A percentile compares a stretch with the other conserved stretches of the same genome.
Conservation (phyloP, 495 filamentous ascomycete genomes). For the Wilcoxina mikolae region DNA sequence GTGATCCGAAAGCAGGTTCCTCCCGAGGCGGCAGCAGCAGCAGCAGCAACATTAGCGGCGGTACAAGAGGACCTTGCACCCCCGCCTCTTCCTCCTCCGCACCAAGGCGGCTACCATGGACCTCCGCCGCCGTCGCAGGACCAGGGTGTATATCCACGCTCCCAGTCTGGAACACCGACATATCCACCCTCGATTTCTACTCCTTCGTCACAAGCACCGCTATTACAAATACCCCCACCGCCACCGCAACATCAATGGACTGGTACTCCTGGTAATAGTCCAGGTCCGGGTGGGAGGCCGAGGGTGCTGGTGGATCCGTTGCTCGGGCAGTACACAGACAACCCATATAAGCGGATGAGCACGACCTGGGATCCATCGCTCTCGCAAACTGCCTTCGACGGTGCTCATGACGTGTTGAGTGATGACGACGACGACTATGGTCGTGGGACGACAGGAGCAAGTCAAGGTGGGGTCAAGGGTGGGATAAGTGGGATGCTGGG, state of each 20-base stretch:
- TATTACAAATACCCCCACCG: neutral
- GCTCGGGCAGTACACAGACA: constrained; percentile 24
- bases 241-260: neutral
- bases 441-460: too few relatives aligned
- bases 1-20: neutral
- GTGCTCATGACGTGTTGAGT: constrained; percentile 17
- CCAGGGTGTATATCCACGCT: neutral
- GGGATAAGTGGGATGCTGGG: constrained; percentile 1
- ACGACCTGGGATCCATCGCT: constrained; percentile 27
- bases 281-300: neutral
- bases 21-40: neutral
- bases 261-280: neutral
- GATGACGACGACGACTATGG: constrained; percentile 21
- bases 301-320: constrained; percentile 21
- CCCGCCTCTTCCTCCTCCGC: too few relatives aligned
- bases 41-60: neutral
- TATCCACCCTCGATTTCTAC: neutral
- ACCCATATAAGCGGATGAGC: constrained; percentile 22
- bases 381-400: constrained; percentile 13
- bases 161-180: neutral
- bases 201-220: neutral
- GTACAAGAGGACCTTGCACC: constrained; percentile 1
- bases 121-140: neutral
- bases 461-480: neutral
- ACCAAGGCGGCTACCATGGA: neutral